Base-by-base conservation (phyloP, 768 basidiomycete genomes). In the Boletus vinaceobasis region DNA sequence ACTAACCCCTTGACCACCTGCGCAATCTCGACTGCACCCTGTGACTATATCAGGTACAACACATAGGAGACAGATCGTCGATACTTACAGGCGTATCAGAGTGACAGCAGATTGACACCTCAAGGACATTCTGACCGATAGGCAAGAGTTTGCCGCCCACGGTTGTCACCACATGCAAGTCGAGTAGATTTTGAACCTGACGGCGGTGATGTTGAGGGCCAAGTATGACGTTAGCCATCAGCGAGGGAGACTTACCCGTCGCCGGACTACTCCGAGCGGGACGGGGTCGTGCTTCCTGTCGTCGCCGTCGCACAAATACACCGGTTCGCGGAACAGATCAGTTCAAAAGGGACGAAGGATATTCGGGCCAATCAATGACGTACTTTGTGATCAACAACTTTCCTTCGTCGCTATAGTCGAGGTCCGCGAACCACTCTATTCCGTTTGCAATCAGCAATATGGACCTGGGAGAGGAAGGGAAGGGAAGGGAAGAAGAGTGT, bases 351-450 rank as follows among this genome's bases (percentile, higher is more conserved):
- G 23, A 4, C 14, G 14, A 29, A 17, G 15, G n/a, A 4, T 13
- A 27, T 26, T 26, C 6, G 23, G 9, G 29, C 27, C 9, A 7
- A 19, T 23, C 31, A 17, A 11, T 26, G 10, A 23, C 68, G 17
- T 52, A 82, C 83, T 82, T 78, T 9, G 84, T 84, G 52, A 85
- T 85, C 36, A 86, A 61, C 29, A 87, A 71, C 58, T 78, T 79
- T 4, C 85, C 86, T 52, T 79, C 74, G 3, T 74, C 62, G 48
- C 68, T 76, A 58, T 88, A 87, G 19, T 85, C 82, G 29, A 87
- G 66, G 62, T 89, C 85, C 2, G 81, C 83, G 60, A 84, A 87
- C 80, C 83, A 86, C 56, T 86, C 84, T 84, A 52, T 50, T 31
- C 14, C 46, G 7, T 11, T 37, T 31, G n/a, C 1, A 13, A 17